Evolutionary conservation across 768 basidiomycete genomes (phyloP).

Genomic region (Rhizopogon vesiculosus): DNA sequence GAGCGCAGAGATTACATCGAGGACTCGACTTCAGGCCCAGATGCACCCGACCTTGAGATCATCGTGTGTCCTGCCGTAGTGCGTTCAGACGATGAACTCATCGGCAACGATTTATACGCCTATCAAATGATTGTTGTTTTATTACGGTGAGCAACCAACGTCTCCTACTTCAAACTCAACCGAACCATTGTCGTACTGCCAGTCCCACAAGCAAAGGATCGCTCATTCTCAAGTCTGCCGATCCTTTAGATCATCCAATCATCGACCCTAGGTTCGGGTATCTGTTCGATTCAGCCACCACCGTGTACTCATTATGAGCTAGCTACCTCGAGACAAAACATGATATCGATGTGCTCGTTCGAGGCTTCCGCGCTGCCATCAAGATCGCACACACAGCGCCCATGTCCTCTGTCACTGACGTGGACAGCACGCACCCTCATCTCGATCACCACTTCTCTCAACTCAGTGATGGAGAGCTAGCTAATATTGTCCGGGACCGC

Average conservation of each 20-base stretch:
- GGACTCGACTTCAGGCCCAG: constrained; percentile 6
- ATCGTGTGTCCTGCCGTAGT: background rate
- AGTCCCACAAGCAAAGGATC: constrained; percentile 43
- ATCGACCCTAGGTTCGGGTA: constrained; percentile 38
- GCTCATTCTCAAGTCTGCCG: constrained; percentile 32
- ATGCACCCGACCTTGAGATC: constrained; percentile 9
- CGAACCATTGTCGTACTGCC: background rate
- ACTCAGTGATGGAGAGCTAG: constrained; percentile 30
- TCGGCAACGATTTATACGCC: constrained; percentile 10
- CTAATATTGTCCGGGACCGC: constrained; percentile 27
- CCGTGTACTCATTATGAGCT: background rate
- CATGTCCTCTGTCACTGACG: constrained; percentile 31
- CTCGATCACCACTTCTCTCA: constrained; percentile 34
- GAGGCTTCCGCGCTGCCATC: constrained; percentile 34
- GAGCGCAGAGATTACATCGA: background rate
- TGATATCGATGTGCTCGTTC: constrained; percentile 34
- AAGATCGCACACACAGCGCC: constrained; percentile 36
- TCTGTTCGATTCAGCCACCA: background rate
- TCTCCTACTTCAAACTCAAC: background rate
- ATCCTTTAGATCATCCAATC: constrained; percentile 36
- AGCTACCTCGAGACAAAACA: constrained; percentile 41
- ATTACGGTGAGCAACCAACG: constrained; percentile 16
- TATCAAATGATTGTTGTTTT: constrained; percentile 15
- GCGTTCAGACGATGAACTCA: fast-evolving
- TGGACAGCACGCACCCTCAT: constrained; percentile 19